phyloP scores from a whole-genome alignment of 2,329 filamentous ascomycete species.

The Trichoderma semiorbis region DNA sequence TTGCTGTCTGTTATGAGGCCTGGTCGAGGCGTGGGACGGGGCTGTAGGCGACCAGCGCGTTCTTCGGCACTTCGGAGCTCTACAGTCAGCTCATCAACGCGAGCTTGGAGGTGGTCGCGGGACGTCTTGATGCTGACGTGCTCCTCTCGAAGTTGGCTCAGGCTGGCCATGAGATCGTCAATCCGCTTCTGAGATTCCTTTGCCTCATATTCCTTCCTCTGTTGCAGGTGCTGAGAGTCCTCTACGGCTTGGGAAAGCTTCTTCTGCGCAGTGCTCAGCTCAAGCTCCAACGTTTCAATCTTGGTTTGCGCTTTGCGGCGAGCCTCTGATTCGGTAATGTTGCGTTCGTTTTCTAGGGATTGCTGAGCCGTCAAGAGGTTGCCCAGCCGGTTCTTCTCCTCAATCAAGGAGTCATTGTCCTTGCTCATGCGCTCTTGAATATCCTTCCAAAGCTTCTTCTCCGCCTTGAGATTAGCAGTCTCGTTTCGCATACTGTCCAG shows the following conservation, averaged over 20 bases:
- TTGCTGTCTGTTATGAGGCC: conserved; percentile 41
- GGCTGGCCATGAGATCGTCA: conserved; percentile 79
- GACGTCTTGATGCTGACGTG: conserved; percentile 81
- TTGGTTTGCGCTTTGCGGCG: conserved; percentile 75
- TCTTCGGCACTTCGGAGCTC: conserved; percentile 89
- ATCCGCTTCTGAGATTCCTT: conserved; percentile 87
- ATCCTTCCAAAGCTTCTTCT: conserved; percentile 91
- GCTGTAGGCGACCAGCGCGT: conserved; percentile 74
- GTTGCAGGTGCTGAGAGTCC: conserved; percentile 74
- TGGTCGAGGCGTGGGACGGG: conserved; percentile 66
- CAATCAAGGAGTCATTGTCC: conserved; percentile 79
- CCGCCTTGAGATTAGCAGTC: conserved; percentile 86
- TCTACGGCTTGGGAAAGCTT: conserved; percentile 81
- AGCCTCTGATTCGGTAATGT: conserved; percentile 76
- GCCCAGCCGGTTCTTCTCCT: conserved; percentile 82
- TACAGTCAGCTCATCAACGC: conserved; percentile 84
- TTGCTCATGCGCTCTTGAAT: conserved; percentile 85
- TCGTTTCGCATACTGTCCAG: conserved; percentile 87
- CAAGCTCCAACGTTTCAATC: conserved; percentile 74
- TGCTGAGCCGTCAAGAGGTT: conserved; percentile 80
- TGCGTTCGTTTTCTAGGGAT: conserved; percentile 86
- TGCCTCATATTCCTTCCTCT: conserved; percentile 86
- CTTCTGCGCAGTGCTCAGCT: conserved; percentile 73
- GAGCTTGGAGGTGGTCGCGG: conserved; percentile 81
- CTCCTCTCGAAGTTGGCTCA: conserved; percentile 81